phyloP scores from a whole-genome alignment of 345 rosid species.

The Sonneratia caseolaris region DNA sequence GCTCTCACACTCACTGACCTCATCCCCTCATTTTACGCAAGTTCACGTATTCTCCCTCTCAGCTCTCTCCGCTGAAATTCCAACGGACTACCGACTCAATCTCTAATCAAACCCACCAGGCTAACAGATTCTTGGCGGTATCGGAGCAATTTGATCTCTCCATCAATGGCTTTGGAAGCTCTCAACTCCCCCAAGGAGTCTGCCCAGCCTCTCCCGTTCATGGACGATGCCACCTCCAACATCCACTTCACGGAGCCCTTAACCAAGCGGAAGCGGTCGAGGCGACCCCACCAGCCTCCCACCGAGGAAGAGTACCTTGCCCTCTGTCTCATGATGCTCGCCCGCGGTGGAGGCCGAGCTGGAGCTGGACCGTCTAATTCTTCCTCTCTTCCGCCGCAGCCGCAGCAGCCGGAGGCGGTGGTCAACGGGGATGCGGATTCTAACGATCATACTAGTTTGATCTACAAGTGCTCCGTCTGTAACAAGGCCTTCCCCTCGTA shows the following conservation, averaged over 20 bases:
- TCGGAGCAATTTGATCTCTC: not conserved
- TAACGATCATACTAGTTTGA: not conserved
- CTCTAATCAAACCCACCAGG: not conserved
- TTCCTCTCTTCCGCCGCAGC: not conserved
- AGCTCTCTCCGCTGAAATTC: not conserved
- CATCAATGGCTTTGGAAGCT: conserved; percentile 38
- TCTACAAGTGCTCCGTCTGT: conserved; percentile 18
- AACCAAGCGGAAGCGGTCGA: conserved; percentile 38
- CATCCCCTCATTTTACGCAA: not conserved
- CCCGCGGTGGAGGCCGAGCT: conserved; percentile 16
- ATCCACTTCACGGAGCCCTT: conserved; percentile 20
- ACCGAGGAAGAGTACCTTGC: conserved; percentile 41
- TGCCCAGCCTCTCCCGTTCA: conserved; percentile 6
- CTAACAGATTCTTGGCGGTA: not conserved
- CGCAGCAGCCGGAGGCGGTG: not conserved
- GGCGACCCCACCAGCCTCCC: conserved; percentile 22
- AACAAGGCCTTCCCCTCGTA: conserved; percentile 19
- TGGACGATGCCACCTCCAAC: conserved; percentile 5
- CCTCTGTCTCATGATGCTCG: conserved; percentile 44
- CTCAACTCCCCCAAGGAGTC: conserved; percentile 27
- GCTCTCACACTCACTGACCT: conserved; percentile 17
- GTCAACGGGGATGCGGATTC: not conserved
- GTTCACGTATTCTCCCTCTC: not conserved
- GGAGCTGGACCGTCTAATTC: not conserved
- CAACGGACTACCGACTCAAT: not conserved